Percentiles rank a stretch among this genome's conserved stretches.
These are phyloP conservation scores for Nematocida ironsii DNA, from an alignment of 371 early-diverging fungal species.

Conservation along the genomic window DNA sequence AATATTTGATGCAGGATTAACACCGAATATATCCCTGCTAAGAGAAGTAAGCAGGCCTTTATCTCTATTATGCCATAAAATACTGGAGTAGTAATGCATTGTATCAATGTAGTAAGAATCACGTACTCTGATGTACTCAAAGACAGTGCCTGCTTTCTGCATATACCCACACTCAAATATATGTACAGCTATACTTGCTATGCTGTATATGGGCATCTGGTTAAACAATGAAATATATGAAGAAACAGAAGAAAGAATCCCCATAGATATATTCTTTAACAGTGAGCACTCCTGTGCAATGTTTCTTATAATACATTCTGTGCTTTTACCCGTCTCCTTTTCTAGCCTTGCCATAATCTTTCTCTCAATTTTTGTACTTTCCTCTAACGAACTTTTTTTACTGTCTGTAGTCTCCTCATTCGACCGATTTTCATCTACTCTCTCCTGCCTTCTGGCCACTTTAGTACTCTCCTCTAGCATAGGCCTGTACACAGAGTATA, in stretches of 20 bases:
- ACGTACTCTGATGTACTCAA: slow-evolving; percentile 59
- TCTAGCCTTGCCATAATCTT: background rate
- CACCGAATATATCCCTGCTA: slow-evolving; percentile 61
- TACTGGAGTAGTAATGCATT: slow-evolving; percentile 68
- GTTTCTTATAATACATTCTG: background rate
- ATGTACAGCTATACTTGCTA: slow-evolving; percentile 18
- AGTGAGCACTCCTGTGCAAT: slow-evolving; percentile 12
- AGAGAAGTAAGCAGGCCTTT: slow-evolving; percentile 60
- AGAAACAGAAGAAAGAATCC: background rate
- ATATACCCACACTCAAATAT: slow-evolving; percentile 45
- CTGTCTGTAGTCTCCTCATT: background rate
- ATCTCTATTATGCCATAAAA: slow-evolving; percentile 67
- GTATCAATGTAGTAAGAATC: slow-evolving; percentile 62
- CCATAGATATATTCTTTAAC: slow-evolving; percentile 23
- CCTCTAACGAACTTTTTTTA: background rate
- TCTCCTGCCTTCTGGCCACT: background rate
- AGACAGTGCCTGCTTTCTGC: slow-evolving; percentile 47
- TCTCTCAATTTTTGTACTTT: background rate
- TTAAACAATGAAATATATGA: background rate
- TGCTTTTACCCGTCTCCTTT: background rate
- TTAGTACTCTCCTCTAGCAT: slow-evolving; percentile 30
- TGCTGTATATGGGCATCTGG: slow-evolving; percentile 13
- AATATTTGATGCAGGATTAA: slow-evolving; percentile 51
- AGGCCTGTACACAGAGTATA: slow-evolving; percentile 28
- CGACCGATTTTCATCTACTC: slow-evolving; percentile 28